Base-by-base conservation (phyloP, 73 alveolate species). In the Stentor coeruleus region DNA sequence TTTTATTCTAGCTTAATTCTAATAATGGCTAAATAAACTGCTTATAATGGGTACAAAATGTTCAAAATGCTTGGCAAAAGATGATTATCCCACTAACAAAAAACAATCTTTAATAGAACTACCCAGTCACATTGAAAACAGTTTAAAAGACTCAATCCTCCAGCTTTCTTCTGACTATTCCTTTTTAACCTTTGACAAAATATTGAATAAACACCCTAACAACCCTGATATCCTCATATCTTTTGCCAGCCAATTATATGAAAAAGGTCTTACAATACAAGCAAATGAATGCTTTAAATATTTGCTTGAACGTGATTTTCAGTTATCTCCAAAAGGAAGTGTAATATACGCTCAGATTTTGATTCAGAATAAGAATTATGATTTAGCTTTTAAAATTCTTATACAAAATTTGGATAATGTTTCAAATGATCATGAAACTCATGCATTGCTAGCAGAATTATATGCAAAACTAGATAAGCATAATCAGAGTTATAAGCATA, bases 321-420 rank as follows among this genome's bases (percentile, higher is more conserved):
- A 6, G 66, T 20, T 49, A 20, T 6, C 6, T 20, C 20, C 20
- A 20, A 49, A 49, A 49, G 6, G 28, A 11, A 20, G 28, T 49
- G 66, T 49, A 6, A 11, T 20, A 20, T 15, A 26, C 14, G 31
- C 28, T 6, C 20, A 40, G n/a, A 15, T 75, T 11, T 20, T 35
- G 6, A 74, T 36, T 33, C 35, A 82, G 15, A 74, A 28, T 3
- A 74, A 82, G 0, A 6, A 82, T 30, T 73, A 31, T 38, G 84
- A 60, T 1, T 26, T 28, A 35, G 88, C 87, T 3, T 74, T 60
- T 3, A 36, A 74, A 30, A 37, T 3, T 3, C 37, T 28, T 38
- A 0, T 15, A 1, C 15, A 37, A 38, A 35, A 59, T 35, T 14
- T 74, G 26, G 82, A 60, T 3, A 20, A 11, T n/a, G 37, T 31